Evolutionary conservation across 2,329 filamentous ascomycete species (phyloP).

Genomic region (Seiridium unicorne): DNA sequence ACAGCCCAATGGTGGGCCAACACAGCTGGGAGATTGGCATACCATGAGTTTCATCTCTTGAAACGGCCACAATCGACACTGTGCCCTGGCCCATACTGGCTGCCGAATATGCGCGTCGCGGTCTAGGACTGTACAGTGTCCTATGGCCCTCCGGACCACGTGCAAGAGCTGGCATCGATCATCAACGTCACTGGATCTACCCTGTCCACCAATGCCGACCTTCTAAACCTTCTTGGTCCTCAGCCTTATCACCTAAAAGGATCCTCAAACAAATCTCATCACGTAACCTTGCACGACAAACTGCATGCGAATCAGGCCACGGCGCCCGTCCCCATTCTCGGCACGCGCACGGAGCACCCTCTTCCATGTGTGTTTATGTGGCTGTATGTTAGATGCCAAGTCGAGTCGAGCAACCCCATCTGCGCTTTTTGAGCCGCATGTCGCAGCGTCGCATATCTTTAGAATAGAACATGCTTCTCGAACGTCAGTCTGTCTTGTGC

Average conservation of each 20-base stretch:
- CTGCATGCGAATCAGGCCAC: not conserved
- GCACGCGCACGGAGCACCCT: no score
- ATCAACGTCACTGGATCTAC: not conserved
- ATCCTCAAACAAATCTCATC: not conserved
- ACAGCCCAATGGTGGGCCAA: no score
- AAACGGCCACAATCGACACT: not conserved
- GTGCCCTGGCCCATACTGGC: not conserved
- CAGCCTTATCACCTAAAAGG: not conserved
- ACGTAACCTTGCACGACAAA: not conserved
- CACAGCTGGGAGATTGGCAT: no score
- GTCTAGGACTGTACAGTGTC: not conserved
- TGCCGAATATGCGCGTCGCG: not conserved
- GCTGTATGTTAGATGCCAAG: not conserved
- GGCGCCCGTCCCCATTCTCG: no score
- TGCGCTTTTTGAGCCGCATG: conserved; percentile 4
- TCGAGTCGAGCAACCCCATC: not conserved
- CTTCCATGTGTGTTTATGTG: no score
- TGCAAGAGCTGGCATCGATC: not conserved
- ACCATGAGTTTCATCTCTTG: not conserved
- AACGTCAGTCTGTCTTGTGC: not conserved
- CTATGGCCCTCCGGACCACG: not conserved
- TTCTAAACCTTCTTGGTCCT: not conserved
- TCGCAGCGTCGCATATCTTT: not conserved
- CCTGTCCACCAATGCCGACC: not conserved
- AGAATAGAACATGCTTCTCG: conserved; percentile 8